phyloP scores from a whole-genome alignment of 1,284 basidiomycete genomes.

The Ustilago tritici region DNA sequence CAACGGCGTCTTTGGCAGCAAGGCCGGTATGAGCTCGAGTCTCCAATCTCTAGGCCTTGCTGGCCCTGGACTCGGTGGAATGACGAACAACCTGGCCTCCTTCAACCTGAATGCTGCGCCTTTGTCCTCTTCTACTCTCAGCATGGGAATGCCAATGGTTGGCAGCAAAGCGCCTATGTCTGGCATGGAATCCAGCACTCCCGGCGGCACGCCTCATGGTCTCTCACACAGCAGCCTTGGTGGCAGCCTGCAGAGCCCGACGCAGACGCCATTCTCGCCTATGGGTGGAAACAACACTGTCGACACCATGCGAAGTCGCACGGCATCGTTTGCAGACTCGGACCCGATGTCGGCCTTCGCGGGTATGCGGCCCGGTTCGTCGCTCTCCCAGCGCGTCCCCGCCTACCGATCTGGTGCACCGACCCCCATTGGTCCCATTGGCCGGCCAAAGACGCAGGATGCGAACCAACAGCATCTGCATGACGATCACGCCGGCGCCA shows the following conservation, averaged over 20 bases:
- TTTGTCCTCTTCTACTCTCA: conserved; percentile 23
- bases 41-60: conserved; percentile 43
- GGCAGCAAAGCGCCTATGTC: conserved; percentile 34
- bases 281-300: conserved; percentile 31
- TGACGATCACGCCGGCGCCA: conserved; percentile 37
- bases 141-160: conserved; percentile 17
- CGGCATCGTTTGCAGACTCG: conserved; percentile 43
- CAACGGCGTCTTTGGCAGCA: conserved; percentile 34
- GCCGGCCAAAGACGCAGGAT: conserved; percentile 58
- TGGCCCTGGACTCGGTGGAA: conserved; percentile 37
- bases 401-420: conserved; percentile 47
- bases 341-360: conserved; percentile 47
- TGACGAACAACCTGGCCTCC: conserved; percentile 52
- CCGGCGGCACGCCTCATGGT: conserved; percentile 12
- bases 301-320: conserved; percentile 44
- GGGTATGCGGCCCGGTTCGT: conserved; percentile 47
- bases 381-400: conserved; percentile 46
- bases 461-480: conserved; percentile 38
- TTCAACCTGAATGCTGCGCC: conserved; percentile 50
- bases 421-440: conserved; percentile 66
- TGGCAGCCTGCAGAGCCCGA: conserved; percentile 32
- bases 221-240: conserved; percentile 23
- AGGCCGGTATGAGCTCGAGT: conserved; percentile 34
- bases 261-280: conserved; percentile 49
- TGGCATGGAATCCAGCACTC: conserved; percentile 25